These are phyloP conservation scores for Pseudogymnoascus sp. DNA, from an alignment of 2,329 filamentous ascomycete species.

Conservation along the genomic window DNA sequence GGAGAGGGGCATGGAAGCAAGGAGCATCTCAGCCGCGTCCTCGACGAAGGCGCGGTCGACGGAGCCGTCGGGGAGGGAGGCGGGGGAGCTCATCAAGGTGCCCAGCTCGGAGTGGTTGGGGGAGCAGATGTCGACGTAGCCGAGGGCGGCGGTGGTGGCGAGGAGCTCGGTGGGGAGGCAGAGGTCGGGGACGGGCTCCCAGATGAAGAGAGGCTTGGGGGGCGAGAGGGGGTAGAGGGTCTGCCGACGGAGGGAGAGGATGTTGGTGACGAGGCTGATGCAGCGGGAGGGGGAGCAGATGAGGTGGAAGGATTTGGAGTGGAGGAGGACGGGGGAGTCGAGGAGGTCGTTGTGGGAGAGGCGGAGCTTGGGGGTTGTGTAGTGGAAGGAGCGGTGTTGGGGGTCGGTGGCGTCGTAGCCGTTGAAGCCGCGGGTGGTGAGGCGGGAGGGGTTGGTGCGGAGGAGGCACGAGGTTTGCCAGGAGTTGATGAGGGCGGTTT, in stretches of 20 bases:
- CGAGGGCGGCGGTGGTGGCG: conserved; percentile 55
- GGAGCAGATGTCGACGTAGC: conserved; percentile 53
- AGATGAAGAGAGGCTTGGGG: conserved; percentile 68
- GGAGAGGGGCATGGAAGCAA: conserved; percentile 55
- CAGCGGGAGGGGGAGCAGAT: conserved; percentile 75
- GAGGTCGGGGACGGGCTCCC: conserved; percentile 90
- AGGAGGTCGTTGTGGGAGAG: conserved; percentile 63
- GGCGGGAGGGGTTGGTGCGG: conserved; percentile 53
- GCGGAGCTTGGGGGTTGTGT: conserved; percentile 77
- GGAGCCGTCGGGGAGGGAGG: conserved; percentile 41
- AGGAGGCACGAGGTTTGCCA: conserved; percentile 72
- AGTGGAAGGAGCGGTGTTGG: conserved; percentile 70
- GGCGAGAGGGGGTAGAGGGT: conserved; percentile 27
- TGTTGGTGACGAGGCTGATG: conserved; percentile 64
- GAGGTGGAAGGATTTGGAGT: conserved; percentile 74
- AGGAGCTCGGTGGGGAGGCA: conserved; percentile 63
- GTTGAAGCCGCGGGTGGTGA: conserved; percentile 90
- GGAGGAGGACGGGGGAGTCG: conserved; percentile 49
- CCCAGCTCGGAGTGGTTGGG: conserved; percentile 90
- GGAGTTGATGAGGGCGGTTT: conserved; percentile 54
- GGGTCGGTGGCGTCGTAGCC: conserved; percentile 58
- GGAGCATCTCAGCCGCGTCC: conserved; percentile 52
- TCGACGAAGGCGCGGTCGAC: conserved; percentile 47
- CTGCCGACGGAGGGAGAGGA: conserved; percentile 49
- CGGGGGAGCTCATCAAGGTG: conserved; percentile 60